Evolutionary conservation across 2,329 filamentous ascomycete species (phyloP), one percentile per base, ranked within the genome.

Genomic region (Rachicladosporium sp.): DNA sequence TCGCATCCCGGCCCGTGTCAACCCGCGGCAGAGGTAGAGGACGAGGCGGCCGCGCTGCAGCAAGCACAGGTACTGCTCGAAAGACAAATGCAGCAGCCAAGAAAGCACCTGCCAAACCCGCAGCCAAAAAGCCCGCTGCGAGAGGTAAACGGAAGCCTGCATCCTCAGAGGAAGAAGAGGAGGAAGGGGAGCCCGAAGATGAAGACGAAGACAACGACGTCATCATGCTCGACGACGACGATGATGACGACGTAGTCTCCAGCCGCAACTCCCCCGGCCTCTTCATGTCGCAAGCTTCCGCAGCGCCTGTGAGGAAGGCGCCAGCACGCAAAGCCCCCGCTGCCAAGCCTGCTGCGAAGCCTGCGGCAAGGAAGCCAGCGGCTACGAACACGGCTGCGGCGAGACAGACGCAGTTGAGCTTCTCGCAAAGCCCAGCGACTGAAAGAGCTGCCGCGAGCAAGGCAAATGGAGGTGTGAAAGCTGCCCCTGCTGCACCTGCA

Each of bases 21-120:
- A 57, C 62, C 12, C 62, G 67, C 41, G 70, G 70, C 19, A 63
- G 71, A 39, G 67, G 67, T 10, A 64, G 65, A 32, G 58, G 62
- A 13, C 53, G 65, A 38, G 48, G 50, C 29, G 57, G 53, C 4
- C 59, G 54, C 39, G 63, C 67, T 33, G 58, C 67, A 39, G 53
- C 67, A 23, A 27, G 6, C 7, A 57, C 66, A 38, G 56, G 67
- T 35, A 54, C 62, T 5, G 58, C 60, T n/a, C 55, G 63, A 11
- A 61, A 64, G 29, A 51, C 57, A 2, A 48, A 61, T 27, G 47
- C 58, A 5, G 44, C 55, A n/a, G 35, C 61, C 29, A 65, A 64
- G 50, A 57, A 59, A 47, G 51, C 49, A 29, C 49, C 48, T 36
- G 54, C 49, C 42, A 65, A 60, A 49, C 56, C 60, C 32, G 45